A percentile compares a stretch with the other conserved stretches of the same genome.
phyloP scores from a whole-genome alignment of 768 basidiomycete species.

The Lanmaoa pseudosensibilis region DNA sequence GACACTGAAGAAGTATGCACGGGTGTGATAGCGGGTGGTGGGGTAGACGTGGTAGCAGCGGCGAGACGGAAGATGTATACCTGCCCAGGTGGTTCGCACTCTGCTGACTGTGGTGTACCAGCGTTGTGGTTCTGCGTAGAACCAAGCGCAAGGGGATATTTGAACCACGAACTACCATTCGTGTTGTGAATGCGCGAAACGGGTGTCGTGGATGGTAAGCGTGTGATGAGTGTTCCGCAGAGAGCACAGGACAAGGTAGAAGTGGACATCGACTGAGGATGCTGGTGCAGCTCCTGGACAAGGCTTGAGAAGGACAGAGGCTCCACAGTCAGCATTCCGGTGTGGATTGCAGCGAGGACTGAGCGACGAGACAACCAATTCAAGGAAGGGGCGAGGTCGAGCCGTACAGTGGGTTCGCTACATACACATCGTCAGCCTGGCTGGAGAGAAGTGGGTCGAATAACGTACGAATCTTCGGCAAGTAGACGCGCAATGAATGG shows the following conservation, averaged over 20 bases:
- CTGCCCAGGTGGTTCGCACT: conserved; percentile 39
- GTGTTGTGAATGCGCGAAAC: conserved; percentile 35
- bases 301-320: conserved; percentile 68
- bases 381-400: conserved; percentile 91
- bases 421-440: conserved; percentile 9
- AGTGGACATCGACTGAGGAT: conserved; percentile 45
- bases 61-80: conserved; percentile 71
- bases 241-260: conserved; percentile 70
- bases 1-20: conserved; percentile 32
- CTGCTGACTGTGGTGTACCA: conserved; percentile 34
- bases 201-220: conserved; percentile 37
- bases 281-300: conserved; percentile 50
- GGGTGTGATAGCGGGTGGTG: conserved; percentile 24
- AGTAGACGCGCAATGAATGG: conserved; percentile 77
- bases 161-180: conserved; percentile 63
- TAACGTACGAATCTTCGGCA: conserved; percentile 81
- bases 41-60: conserved; percentile 25
- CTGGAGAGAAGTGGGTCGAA: neutral
- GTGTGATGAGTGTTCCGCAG: conserved; percentile 61
- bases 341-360: conserved; percentile 81
- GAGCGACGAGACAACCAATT: conserved; percentile 92
- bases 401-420: conserved; percentile 85
- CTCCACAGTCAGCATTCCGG: conserved; percentile 85
- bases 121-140: conserved; percentile 22
- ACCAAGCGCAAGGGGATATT: conserved; percentile 45